Evolutionary conservation across 176 grass and related monocot genomes (phyloP).

Genomic region (Aegilops tauschii): DNA sequence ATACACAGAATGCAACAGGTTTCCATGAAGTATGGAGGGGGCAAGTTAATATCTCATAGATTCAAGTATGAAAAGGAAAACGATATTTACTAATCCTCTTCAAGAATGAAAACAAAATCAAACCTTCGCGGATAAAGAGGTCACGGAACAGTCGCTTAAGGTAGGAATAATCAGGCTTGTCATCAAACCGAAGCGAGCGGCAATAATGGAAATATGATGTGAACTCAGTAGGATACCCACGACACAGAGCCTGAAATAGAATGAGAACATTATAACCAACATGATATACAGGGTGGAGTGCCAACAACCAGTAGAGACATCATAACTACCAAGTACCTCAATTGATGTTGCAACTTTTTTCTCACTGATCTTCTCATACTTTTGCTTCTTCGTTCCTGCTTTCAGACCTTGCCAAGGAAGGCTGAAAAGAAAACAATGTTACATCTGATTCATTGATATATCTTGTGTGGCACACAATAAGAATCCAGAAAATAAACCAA

Average conservation of each 20-base stretch:
- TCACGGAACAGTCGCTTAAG: slow-evolving; percentile 94
- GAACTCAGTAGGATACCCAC: slow-evolving; percentile 90
- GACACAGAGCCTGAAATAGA: slow-evolving; percentile 68
- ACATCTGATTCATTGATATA: neutral
- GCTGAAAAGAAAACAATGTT: slow-evolving; percentile 44
- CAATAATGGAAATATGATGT: slow-evolving; percentile 98
- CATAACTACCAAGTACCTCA: slow-evolving; percentile 48
- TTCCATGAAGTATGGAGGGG: neutral
- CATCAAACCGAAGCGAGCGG: slow-evolving; percentile 82
- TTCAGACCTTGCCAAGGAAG: slow-evolving; percentile 99
- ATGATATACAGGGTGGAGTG: neutral
- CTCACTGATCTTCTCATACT: slow-evolving; percentile 95
- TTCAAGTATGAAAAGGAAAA: neutral
- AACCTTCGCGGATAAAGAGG: slow-evolving; percentile 96
- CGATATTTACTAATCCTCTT: neutral
- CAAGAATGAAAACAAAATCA: slow-evolving; percentile 19
- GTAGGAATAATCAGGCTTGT: slow-evolving; percentile 96
- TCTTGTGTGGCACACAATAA: neutral
- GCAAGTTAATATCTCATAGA: neutral
- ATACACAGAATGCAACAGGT: neutral
- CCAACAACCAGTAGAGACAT: neutral
- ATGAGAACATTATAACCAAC: slow-evolving; percentile 20
- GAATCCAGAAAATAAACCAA: slow-evolving; percentile 35
- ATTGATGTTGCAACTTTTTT: slow-evolving; percentile 97
- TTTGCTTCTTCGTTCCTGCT: slow-evolving; percentile 96